Base-by-base conservation (phyloP, 352 stramenopile genomes). In the Elongisporangium anandrum region DNA sequence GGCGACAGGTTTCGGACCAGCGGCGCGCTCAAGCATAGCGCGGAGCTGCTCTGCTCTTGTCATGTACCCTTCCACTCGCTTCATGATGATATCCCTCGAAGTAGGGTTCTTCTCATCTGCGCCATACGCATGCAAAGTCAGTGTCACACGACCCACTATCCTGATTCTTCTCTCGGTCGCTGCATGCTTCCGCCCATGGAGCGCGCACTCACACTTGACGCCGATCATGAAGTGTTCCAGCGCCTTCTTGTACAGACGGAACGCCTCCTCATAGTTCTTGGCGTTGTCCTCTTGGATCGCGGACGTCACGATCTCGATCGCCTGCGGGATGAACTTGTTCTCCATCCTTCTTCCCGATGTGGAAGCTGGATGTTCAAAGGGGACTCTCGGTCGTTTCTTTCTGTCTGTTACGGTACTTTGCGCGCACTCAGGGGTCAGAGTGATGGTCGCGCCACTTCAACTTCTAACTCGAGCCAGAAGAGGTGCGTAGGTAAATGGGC, bases 81-180 rank as follows among this genome's bases (percentile, higher is more conserved):
- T 93, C 79, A 95, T 92, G 61, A 97, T 94, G 61, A 96, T 94
- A 38, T 94, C 85, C 54, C 84, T 89, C 17, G 88, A 91, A 52
- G 87, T 95, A 50, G 85, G 83, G 56, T 97, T 97, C 77, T 97
- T 95, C 73, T 97, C 89, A 67, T 96, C 87, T 96, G 57, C 20
- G 23, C 8, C 60, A 21, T 20, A 57, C 7, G 9, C 12, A 60
- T 45, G 39, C 8, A 54, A 48, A 19, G 10, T 52, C 19, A 52
- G 19, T 26, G 22, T 52, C 19, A 52, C 7, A 22, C 48, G 6
- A 24, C 4, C 22, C 48, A 19, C 4, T 52, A 56, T 61, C 41
- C 15, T 63, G 47, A n/a, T 49, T 59, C 20, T 45, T 45, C 12
- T 8, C 4, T 2, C 13, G 4, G 24, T 3, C 2, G 4, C 10